These are phyloP conservation scores for Vitis rotundifolia DNA, from an alignment of 164 flowering plant genomes.

Conservation along the genomic window DNA sequence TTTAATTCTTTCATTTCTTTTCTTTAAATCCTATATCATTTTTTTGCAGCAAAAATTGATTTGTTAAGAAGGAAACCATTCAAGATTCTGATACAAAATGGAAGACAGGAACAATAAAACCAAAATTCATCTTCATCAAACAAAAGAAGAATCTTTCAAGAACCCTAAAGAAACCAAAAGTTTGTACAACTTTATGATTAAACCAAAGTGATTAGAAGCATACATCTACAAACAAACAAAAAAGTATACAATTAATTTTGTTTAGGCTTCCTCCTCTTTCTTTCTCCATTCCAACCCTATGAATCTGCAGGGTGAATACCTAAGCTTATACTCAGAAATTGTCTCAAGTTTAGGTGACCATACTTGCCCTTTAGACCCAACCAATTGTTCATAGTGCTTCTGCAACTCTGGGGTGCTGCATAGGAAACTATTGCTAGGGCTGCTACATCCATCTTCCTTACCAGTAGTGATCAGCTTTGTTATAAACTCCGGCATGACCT, in stretches of 20 bases:
- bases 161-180: no score
- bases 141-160: no score
- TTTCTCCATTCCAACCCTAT: conserved; percentile 55
- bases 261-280: conserved; percentile 19
- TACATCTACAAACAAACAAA: no score
- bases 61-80: no score
- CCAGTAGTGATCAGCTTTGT: conserved; percentile 31
- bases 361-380: conserved; percentile 58
- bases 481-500: conserved; percentile 75
- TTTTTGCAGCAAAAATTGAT: no score
- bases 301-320: conserved; percentile 63
- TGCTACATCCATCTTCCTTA: not conserved
- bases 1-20: no score
- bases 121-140: no score
- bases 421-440: conserved; percentile 27
- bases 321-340: conserved; percentile 56
- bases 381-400: conserved; percentile 73
- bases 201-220: no score
- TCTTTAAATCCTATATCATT: no score
- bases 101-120: no score
- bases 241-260: not conserved
- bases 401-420: conserved; percentile 92
- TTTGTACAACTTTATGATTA: no score
- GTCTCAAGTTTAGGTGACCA: conserved; percentile 96
- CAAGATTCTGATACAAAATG: no score